Conservation (phyloP, 2,329 filamentous ascomycete species). For the Sporothrix phasma region DNA sequence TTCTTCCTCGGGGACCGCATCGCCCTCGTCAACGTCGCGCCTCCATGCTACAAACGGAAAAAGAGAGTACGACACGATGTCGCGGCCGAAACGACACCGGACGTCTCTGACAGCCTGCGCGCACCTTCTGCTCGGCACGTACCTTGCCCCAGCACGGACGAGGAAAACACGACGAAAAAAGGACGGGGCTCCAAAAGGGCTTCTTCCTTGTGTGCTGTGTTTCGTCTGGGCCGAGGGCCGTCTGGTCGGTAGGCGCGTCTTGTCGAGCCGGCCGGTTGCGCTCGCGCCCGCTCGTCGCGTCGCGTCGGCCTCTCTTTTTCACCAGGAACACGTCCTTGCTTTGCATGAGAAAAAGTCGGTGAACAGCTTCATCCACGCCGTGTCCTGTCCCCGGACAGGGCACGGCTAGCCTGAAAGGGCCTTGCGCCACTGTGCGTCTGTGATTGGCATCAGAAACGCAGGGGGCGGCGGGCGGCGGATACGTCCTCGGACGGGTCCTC, state of each 20-base stretch:
- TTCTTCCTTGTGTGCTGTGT: slow-evolving; percentile 4
- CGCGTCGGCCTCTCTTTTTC: slow-evolving; percentile 4
- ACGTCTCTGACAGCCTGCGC: too few relatives aligned
- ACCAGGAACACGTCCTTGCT: not conserved
- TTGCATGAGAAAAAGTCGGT: slow-evolving; percentile 23
- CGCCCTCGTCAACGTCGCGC: slow-evolving; percentile 22
- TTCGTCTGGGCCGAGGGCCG: not conserved
- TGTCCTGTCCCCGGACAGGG: not conserved
- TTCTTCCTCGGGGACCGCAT: slow-evolving; percentile 13
- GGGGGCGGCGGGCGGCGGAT: slow-evolving; percentile 7
- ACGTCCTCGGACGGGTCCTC: not conserved
- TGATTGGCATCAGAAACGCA: slow-evolving; percentile 23
- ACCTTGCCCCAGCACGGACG: not conserved
- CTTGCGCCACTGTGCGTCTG: slow-evolving; percentile 20
- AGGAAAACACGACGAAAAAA: slow-evolving; percentile 3
- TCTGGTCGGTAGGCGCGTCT: not conserved
- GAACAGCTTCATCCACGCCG: slow-evolving; percentile 20
- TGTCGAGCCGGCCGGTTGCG: not conserved
- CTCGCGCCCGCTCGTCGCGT: too few relatives aligned
- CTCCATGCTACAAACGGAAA: slow-evolving; percentile 22
- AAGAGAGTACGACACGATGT: not conserved
- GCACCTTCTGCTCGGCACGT: too few relatives aligned
- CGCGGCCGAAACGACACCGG: not conserved
- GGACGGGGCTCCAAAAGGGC: slow-evolving; percentile 11
- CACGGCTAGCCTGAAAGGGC: slow-evolving; percentile 20